These are phyloP conservation scores for Strigomonas galati DNA, from an alignment of 208 protist species.

Conservation along the genomic window DNA sequence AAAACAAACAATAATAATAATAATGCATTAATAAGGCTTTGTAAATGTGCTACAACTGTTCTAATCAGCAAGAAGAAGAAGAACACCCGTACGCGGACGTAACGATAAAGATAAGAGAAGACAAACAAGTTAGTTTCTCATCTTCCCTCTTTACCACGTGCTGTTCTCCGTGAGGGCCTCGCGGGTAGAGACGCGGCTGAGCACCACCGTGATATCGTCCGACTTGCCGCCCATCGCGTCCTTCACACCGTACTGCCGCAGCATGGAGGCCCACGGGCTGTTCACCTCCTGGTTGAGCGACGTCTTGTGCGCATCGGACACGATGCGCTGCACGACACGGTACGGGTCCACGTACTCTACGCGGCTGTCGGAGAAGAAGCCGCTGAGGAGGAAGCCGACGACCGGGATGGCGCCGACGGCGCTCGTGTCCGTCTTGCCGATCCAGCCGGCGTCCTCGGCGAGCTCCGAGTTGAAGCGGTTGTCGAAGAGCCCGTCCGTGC, in stretches of 20 bases:
- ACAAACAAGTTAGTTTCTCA: background rate
- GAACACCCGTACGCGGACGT: no score
- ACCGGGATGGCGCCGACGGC: slow-evolving; percentile 67
- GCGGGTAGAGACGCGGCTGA: slow-evolving; percentile 81
- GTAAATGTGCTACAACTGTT: slow-evolving; percentile 5
- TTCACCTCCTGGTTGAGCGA: slow-evolving; percentile 61
- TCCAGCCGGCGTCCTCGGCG: slow-evolving; percentile 73
- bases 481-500: slow-evolving; percentile 93
- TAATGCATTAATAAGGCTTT: background rate
- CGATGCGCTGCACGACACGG: slow-evolving; percentile 85
- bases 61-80: background rate
- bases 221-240: slow-evolving; percentile 84
- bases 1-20: background rate
- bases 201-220: slow-evolving; percentile 89
- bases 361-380: slow-evolving; percentile 58
- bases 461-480: slow-evolving; percentile 89
- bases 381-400: slow-evolving; percentile 75
- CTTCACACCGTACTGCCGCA: slow-evolving; percentile 65
- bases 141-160: slow-evolving; percentile 37
- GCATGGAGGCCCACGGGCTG: slow-evolving; percentile 83
- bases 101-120: no score
- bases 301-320: slow-evolving; percentile 72
- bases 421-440: slow-evolving; percentile 66
- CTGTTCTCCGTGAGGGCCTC: slow-evolving; percentile 65
- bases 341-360: slow-evolving; percentile 84